phyloP scores from a whole-genome alignment of 2,329 filamentous ascomycete genomes.

The Verticillium klebahnii region DNA sequence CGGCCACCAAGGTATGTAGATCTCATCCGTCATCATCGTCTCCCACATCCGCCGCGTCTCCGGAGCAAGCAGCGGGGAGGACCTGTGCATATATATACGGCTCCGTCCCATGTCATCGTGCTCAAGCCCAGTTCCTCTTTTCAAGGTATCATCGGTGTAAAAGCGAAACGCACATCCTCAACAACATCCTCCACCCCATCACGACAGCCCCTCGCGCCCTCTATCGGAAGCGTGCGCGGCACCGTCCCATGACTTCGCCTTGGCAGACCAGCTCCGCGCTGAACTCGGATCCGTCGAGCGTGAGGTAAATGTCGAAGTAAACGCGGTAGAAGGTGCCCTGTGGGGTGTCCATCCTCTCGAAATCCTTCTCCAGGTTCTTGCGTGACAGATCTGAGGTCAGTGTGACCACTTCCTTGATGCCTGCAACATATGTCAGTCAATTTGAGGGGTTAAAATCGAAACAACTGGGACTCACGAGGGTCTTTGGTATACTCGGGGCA shows the following conservation, averaged over 20 bases:
- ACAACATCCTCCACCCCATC: background rate
- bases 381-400: conserved; percentile 94
- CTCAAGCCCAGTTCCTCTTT: conserved; percentile 1
- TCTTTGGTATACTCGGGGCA: conserved; percentile 99
- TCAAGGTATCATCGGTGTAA: conserved; percentile 15
- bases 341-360: conserved; percentile 97
- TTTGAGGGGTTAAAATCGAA: background rate
- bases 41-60: background rate
- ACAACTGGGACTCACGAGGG: conserved; percentile 69
- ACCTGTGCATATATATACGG: background rate
- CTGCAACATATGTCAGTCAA: conserved; percentile 37
- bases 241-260: conserved; percentile 97
- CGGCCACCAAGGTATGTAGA: background rate
- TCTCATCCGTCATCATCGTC: background rate
- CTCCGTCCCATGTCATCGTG: background rate
- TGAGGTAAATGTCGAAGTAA: conserved; percentile 79
- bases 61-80: background rate
- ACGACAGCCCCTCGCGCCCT: conserved; percentile 7
- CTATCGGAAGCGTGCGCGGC: conserved; percentile 80
- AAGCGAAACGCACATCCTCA: conserved; percentile 1
- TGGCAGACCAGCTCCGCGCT: conserved; percentile 98
- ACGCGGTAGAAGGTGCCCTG: conserved; percentile 93
- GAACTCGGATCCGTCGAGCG: conserved; percentile 94
- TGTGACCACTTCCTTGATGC: conserved; percentile 98
- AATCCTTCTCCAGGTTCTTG: conserved; percentile 98